A percentile compares a stretch with the other conserved stretches of the same genome.
Evolutionary conservation across 768 basidiomycete genomes (phyloP).

Genomic region (Trametes villosa): DNA sequence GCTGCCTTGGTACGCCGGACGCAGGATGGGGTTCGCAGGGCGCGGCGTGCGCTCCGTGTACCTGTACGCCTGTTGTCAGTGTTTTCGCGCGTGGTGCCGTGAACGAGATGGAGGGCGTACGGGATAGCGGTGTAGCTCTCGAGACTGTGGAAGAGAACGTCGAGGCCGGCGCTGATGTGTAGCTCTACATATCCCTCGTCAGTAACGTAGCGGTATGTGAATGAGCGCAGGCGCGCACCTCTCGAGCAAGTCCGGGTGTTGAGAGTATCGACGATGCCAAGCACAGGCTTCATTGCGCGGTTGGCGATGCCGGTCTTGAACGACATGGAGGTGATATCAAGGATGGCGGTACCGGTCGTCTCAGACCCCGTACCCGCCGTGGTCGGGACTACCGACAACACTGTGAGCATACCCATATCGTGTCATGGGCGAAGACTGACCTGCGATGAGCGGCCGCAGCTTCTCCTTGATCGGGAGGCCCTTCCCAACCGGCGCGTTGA

Average conservation of each 20-base stretch:
- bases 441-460: constrained; percentile 84
- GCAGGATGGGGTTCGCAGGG: constrained; percentile 85
- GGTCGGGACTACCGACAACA: constrained; percentile 54
- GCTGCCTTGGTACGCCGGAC: constrained; percentile 93
- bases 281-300: constrained; percentile 85
- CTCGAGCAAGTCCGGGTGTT: constrained; percentile 89
- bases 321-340: constrained; percentile 87
- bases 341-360: constrained; percentile 93
- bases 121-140: constrained; percentile 95
- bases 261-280: constrained; percentile 81
- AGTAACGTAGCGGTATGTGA: too few species aligned
- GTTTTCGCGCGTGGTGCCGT: neutral
- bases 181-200: constrained; percentile 49
- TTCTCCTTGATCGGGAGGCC: constrained; percentile 79
- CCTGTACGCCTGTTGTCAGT: constrained; percentile 41
- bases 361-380: constrained; percentile 91
- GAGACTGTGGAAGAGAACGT: constrained; percentile 94
- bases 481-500: constrained; percentile 95
- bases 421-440: constrained; percentile 37
- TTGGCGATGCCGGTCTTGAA: constrained; percentile 98
- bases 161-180: constrained; percentile 93
- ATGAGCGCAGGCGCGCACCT: constrained; percentile 16
- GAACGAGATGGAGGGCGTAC: constrained; percentile 56
- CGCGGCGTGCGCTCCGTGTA: constrained; percentile 90
- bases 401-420: neutral